Evolutionary conservation across 257 asterid genomes (phyloP), one percentile per base, ranked within the genome.

Genomic region (Capsicum chinense): DNA sequence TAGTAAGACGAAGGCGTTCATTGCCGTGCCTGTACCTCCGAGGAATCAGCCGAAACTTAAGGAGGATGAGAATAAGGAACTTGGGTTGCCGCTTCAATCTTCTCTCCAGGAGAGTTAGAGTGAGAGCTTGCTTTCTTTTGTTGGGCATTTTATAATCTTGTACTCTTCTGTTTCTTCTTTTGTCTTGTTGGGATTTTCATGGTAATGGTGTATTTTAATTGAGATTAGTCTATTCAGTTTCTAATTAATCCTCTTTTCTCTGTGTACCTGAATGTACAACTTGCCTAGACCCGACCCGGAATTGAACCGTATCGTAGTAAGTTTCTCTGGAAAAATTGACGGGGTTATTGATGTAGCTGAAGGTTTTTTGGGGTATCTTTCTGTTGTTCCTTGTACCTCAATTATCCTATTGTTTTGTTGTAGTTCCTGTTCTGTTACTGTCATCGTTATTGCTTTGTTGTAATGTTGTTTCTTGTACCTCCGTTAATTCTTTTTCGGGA

Each of bases 1-100:
- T 58, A 96, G 98, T 89, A 96, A 96, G 93, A 94, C 85, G 82
- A 94, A 94, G 88, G 69, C 95, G 0, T 94, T 92, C 50, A 56
- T 91, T 91, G 99, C 98, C 59, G 59, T 91, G 8, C 92, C 99
- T 14, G 91, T 83, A 2, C 86, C 93, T 9, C 10, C 11, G 0
- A 87, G 98, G 50, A 66, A 83, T 76, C 70, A 79, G 6, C 67
- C 86, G 14, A 92, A 86, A 79, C 64, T 84, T 42, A 81, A 79
- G 79, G 89, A 74, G 35, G 88, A 80, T 13, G 83, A 56, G 42
- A 83, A 82, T 1, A 84, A 56, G 82, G 90, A 89, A 60, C 90
- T 89, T 56, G 87, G 86, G 17, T 83, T 87, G 15, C 84, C 83
- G 39, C 68, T 89, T 35, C 85, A 87, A 80, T 83, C 89, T 79